These are phyloP conservation scores for Triticum timopheevii DNA, from an alignment of 176 grass and related monocot genomes.

Conservation along the genomic window DNA sequence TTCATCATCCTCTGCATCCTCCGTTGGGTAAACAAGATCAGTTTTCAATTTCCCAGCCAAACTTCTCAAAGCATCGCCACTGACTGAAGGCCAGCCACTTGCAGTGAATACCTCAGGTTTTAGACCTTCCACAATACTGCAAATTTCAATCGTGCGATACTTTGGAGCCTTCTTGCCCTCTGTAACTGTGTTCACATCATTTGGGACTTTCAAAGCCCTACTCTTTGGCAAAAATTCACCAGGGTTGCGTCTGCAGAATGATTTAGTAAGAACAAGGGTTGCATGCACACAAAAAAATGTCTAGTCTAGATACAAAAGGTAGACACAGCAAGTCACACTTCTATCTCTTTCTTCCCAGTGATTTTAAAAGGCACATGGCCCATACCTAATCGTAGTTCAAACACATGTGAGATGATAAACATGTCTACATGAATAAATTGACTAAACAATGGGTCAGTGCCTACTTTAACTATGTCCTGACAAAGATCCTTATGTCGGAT, in stretches of 20 bases:
- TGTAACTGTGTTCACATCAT: conserved; percentile 41
- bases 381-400: background rate
- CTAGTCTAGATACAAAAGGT: conserved; percentile 7
- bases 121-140: conserved; percentile 60
- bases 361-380: background rate
- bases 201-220: conserved; percentile 73
- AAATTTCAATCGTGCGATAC: conserved; percentile 60
- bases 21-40: conserved; percentile 47
- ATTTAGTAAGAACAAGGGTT: conserved; percentile 15
- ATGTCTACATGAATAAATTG: background rate
- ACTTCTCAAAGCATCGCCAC: conserved; percentile 70
- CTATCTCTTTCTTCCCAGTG: background rate
- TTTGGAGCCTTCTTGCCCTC: conserved; percentile 65
- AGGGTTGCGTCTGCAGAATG: conserved; percentile 48
- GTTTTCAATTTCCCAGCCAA: conserved; percentile 71
- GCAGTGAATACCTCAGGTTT: conserved; percentile 65
- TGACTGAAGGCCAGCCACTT: conserved; percentile 80
- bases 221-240: conserved; percentile 61
- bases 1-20: conserved; percentile 42
- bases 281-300: background rate
- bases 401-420: conserved; percentile 4
- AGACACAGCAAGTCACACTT: background rate
- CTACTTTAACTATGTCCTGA: background rate
- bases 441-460: background rate
- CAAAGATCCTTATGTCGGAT: conserved; percentile 7